A percentile compares a stretch with the other conserved stretches of the same genome.
phyloP scores from a whole-genome alignment of 495 filamentous ascomycete species.

The Hypomontagnella submonticulosa region DNA sequence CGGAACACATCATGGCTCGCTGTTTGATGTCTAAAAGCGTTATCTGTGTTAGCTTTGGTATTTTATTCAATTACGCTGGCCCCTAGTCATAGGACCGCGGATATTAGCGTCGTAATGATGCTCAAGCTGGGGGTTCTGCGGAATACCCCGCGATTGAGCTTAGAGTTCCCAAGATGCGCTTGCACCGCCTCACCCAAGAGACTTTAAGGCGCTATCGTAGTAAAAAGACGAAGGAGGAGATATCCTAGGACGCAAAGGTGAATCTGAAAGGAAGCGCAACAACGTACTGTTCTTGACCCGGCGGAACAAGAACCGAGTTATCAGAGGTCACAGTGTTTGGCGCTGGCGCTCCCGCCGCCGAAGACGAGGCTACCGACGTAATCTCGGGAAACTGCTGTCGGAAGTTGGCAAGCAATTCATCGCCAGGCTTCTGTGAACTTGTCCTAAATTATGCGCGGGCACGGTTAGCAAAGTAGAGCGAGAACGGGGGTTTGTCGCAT shows the following conservation, averaged over 20 bases:
- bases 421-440: constrained; percentile 86
- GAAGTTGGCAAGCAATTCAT: constrained; percentile 86
- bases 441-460: constrained; percentile 62
- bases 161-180: constrained; percentile 37
- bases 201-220: constrained; percentile 22
- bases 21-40: constrained; percentile 49
- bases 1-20: constrained; percentile 67
- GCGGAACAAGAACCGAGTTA: constrained; percentile 53
- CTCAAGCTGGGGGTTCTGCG: constrained; percentile 31
- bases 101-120: constrained; percentile 25
- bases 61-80: constrained; percentile 4
- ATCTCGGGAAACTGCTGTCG: constrained; percentile 81
- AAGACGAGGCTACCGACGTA: constrained; percentile 49
- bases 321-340: constrained; percentile 52
- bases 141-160: constrained; percentile 41
- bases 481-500: constrained; percentile 18
- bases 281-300: constrained; percentile 63
- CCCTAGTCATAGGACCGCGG: constrained; percentile 16
- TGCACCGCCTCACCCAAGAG: constrained; percentile 40
- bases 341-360: constrained; percentile 46
- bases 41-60: constrained; percentile 23
- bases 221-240: constrained; percentile 15
- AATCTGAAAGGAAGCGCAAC: constrained; percentile 33
- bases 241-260: background rate
- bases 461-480: constrained; percentile 42